Percentiles rank a stretch among this genome's conserved stretches.
Conservation (phyloP, 805 yeast species). For the Tetrapisispora pingtungensis region DNA sequence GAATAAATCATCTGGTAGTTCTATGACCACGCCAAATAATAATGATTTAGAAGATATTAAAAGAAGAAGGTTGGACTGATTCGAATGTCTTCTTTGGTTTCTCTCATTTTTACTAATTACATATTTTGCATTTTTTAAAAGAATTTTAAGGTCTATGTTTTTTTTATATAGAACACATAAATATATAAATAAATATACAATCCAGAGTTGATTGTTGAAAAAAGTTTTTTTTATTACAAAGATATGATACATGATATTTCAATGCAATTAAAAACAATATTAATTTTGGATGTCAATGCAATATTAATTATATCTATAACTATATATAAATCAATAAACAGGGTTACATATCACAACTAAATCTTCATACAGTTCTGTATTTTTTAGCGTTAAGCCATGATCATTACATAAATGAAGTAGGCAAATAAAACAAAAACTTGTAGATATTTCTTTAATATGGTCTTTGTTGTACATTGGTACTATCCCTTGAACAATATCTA, state of each 20-base stretch:
- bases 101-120: not conserved
- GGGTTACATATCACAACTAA: conserved; percentile 11
- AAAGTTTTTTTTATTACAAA: too few species aligned
- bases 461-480: conserved; percentile 44
- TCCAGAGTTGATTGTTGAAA: not conserved
- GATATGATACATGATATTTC: too few species aligned
- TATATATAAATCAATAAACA: not conserved
- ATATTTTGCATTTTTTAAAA: not conserved
- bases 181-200: not conserved
- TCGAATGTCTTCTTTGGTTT: not conserved
- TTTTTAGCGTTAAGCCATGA: conserved; percentile 53
- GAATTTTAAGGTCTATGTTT: too few species aligned
- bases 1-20: conserved; percentile 24
- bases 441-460: conserved; percentile 58
- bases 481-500: conserved; percentile 41
- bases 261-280: too few species aligned
- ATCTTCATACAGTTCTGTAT: conserved; percentile 32
- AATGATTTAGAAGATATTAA: conserved; percentile 24
- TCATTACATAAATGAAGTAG: conserved; percentile 80
- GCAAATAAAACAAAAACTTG: conserved; percentile 79
- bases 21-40: conserved; percentile 29
- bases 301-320: not conserved
- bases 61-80: conserved; percentile 27
- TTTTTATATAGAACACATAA: not conserved
- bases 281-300: too few species aligned